phyloP scores from a whole-genome alignment of 345 rosid species.

The Camelina laxa region DNA sequence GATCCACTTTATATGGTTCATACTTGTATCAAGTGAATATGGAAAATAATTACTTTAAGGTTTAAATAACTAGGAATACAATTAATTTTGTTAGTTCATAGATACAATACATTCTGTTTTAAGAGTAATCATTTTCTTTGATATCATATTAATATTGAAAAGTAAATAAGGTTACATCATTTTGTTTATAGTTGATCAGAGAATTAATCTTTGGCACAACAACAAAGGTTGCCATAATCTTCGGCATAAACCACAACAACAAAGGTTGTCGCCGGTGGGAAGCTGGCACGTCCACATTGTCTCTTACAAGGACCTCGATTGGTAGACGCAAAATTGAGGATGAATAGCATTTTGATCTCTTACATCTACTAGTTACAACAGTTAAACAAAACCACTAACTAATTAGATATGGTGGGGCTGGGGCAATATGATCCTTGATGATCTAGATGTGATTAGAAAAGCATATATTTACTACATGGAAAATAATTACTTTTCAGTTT shows the following conservation, averaged over 20 bases:
- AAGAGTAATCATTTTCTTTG: neutral
- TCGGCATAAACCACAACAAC: constrained; percentile 31
- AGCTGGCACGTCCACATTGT: constrained; percentile 32
- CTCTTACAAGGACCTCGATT: neutral
- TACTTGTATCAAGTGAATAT: neutral
- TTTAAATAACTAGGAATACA: neutral
- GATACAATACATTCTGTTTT: neutral
- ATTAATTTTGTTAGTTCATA: neutral
- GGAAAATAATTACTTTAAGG: neutral
- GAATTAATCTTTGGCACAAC: constrained; percentile 28
- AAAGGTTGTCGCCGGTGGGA: constrained; percentile 7
- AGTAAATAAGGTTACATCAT: neutral
- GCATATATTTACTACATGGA: too few species aligned
- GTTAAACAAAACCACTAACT: too few species aligned
- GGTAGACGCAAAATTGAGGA: neutral
- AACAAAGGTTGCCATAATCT: constrained; percentile 39
- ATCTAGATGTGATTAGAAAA: too few species aligned
- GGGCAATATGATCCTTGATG: too few species aligned
- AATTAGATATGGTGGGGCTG: too few species aligned
- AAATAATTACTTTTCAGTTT: too few species aligned
- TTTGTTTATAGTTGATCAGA: neutral
- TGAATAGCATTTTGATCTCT: neutral
- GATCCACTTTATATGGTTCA: neutral
- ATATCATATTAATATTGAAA: neutral
- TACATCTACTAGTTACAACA: too few species aligned